A percentile compares a stretch with the other conserved stretches of the same genome.
phyloP scores from a whole-genome alignment of 2,329 filamentous ascomycete genomes.

The Sphaerulina musiva region DNA sequence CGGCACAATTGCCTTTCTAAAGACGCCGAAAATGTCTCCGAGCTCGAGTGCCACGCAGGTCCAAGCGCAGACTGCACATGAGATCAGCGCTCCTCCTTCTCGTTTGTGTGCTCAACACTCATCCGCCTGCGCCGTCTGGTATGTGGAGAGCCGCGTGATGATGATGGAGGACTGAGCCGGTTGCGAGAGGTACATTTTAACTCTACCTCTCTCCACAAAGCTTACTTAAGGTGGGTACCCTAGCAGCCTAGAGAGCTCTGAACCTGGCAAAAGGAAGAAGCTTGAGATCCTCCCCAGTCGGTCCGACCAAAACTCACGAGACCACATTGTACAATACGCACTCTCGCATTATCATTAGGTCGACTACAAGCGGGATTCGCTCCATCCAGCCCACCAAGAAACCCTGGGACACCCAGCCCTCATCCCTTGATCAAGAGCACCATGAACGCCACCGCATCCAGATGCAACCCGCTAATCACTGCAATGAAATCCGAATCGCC shows the following conservation, averaged over 20 bases:
- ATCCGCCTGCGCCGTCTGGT: not conserved
- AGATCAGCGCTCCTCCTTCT: not conserved
- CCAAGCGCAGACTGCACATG: not conserved
- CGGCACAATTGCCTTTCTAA: not conserved
- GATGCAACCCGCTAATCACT: not conserved
- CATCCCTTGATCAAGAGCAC: not conserved
- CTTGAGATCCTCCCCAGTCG: not conserved
- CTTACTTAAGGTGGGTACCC: not conserved
- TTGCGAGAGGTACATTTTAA: too few species aligned
- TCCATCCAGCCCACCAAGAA: not conserved
- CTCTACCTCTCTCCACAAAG: not conserved
- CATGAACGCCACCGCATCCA: not conserved
- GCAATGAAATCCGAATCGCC: not conserved
- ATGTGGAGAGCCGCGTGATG: not conserved
- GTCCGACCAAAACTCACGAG: not conserved
- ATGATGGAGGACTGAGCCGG: not conserved
- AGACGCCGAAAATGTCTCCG: conserved; percentile 2
- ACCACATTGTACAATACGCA: not conserved
- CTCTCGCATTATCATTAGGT: not conserved
- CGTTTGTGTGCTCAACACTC: not conserved
- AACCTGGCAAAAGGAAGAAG: not conserved
- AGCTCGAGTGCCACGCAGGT: not conserved
- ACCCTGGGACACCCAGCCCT: not conserved
- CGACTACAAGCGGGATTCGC: not conserved
- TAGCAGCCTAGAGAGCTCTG: too few species aligned